Percentiles rank a stretch among this genome's conserved stretches.
Evolutionary conservation across 805 yeast species (phyloP).

Genomic region (Wickerhamomyces pijperi): DNA sequence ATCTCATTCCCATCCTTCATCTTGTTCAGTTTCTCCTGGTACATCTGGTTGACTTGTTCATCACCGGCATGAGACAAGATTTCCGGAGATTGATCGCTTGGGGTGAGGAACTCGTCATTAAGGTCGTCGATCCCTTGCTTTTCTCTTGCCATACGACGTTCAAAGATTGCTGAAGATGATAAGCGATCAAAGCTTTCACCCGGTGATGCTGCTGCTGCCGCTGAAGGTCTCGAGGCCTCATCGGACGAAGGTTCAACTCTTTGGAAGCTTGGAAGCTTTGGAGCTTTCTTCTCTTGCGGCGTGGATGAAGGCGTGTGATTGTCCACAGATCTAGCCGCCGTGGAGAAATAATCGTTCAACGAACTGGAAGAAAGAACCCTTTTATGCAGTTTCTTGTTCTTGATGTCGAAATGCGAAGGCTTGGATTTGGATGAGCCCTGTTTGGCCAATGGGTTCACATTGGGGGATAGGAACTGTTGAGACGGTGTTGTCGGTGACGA

Average conservation of each 20-base stretch:
- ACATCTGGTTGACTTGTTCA: constrained; percentile 6
- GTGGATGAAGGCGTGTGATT: constrained; percentile 1
- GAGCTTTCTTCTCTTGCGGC: constrained; percentile 1
- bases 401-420: constrained; percentile 2
- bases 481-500: constrained; percentile 2
- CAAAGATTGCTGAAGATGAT: constrained; percentile 12
- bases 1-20: constrained; percentile 6
- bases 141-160: constrained; percentile 13
- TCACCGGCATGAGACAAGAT: no score
- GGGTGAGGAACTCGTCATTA: constrained; percentile 4
- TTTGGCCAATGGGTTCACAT: neutral
- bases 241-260: constrained; percentile 6
- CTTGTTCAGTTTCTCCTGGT: constrained; percentile 10
- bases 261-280: constrained; percentile 15
- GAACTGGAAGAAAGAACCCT: constrained; percentile 15
- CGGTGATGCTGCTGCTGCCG: no score
- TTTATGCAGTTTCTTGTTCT: constrained; percentile 14
- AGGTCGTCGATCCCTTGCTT: constrained; percentile 6
- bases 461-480: neutral
- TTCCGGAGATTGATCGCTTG: no score
- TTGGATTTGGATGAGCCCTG: constrained; percentile 7
- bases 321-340: neutral
- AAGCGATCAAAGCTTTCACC: neutral
- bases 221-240: no score
- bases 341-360: constrained; percentile 9